Evolutionary conservation across 805 yeast species (phyloP).

Genomic region (Wickerhamiella occidentalis): DNA sequence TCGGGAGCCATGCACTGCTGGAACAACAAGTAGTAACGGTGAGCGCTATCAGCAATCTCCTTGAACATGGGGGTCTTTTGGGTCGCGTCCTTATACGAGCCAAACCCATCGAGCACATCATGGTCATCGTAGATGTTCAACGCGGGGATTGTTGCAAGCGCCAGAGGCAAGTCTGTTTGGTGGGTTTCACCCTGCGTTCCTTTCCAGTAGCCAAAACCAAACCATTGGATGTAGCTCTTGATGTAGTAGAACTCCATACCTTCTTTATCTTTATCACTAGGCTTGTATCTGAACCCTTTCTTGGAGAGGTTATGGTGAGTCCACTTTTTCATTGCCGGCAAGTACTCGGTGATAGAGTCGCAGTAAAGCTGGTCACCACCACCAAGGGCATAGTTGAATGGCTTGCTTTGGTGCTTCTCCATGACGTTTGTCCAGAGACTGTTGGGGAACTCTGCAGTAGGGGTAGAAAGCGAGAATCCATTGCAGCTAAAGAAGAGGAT

Average conservation of each 20-base stretch:
- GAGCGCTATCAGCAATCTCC: slow-evolving; percentile 68
- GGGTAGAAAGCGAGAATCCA: slow-evolving; percentile 70
- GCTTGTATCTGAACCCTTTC: slow-evolving; percentile 12
- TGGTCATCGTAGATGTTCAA: slow-evolving; percentile 88
- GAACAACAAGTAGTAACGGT: slow-evolving; percentile 76
- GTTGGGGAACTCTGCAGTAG: slow-evolving; percentile 54
- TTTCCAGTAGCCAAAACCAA: slow-evolving; percentile 77
- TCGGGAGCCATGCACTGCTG: slow-evolving; percentile 65
- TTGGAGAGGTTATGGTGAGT: slow-evolving; percentile 38
- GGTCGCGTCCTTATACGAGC: slow-evolving; percentile 67
- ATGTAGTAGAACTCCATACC: slow-evolving; percentile 60
- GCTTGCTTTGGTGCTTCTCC: slow-evolving; percentile 47
- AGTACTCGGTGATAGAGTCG: slow-evolving; percentile 59
- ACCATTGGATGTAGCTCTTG: slow-evolving; percentile 71
- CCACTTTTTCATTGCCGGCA: slow-evolving; percentile 42
- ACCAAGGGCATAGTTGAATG: slow-evolving; percentile 88
- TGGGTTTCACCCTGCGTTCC: slow-evolving; percentile 55
- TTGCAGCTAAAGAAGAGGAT: slow-evolving; percentile 77
- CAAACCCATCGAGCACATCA: slow-evolving; percentile 93
- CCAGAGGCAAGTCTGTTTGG: slow-evolving; percentile 57
- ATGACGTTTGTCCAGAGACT: slow-evolving; percentile 81
- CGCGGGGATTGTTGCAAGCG: slow-evolving; percentile 73
- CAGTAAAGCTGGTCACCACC: slow-evolving; percentile 96
- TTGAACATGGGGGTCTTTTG: slow-evolving; percentile 59
- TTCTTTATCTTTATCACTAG: slow-evolving; percentile 32